Conservation (phyloP, 176 grass and related monocot species). For the Ensete ventricosum region DNA sequence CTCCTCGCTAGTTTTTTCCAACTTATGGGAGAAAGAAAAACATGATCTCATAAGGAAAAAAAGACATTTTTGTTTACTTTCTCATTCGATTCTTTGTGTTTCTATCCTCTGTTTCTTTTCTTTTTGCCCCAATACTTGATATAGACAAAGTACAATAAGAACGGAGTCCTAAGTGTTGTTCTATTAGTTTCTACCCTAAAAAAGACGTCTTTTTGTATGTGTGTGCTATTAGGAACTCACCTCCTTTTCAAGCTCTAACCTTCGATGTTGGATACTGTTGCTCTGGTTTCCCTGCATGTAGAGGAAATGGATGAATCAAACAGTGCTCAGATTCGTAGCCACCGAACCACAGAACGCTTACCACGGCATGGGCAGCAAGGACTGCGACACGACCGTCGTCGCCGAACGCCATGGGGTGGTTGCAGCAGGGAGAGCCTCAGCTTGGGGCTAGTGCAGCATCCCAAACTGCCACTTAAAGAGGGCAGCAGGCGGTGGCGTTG, state of each 20-base stretch:
- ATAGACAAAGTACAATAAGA: neutral
- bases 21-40: no score
- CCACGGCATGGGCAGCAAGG: neutral
- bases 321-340: neutral
- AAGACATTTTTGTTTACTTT: no score
- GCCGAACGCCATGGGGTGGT: neutral
- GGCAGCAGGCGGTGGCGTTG: neutral
- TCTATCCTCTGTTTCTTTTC: no score
- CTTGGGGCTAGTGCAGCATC: neutral
- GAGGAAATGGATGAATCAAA: neutral
- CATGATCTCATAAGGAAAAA: no score
- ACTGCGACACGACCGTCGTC: neutral
- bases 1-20: no score
- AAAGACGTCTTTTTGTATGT: no score
- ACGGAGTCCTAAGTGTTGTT: neutral
- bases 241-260: slow-evolving; percentile 49
- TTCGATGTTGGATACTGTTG: slow-evolving; percentile 11
- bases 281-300: slow-evolving; percentile 20
- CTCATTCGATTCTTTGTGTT: no score
- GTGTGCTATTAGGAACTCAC: slow-evolving; percentile 7
- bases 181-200: neutral
- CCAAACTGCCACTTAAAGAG: neutral
- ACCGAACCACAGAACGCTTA: neutral
- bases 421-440: neutral
- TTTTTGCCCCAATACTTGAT: no score